Percentiles rank a stretch among this genome's conserved stretches.
Evolutionary conservation across 371 early-diverging fungal species (phyloP).

Genomic region (Mortierella sp.): DNA sequence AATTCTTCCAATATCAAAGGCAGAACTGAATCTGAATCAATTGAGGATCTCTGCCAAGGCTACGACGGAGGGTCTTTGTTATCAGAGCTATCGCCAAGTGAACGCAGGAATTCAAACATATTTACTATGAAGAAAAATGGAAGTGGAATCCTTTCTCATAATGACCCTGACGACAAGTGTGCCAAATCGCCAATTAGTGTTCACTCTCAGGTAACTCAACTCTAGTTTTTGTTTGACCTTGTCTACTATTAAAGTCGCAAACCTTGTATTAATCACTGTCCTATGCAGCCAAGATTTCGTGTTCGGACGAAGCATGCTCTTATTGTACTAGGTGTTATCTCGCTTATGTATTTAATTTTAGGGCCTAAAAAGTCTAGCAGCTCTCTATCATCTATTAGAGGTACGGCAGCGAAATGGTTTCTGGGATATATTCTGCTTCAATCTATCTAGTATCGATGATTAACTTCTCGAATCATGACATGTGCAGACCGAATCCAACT

Average conservation of each 20-base stretch:
- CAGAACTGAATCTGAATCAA: neutral
- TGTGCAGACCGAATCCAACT: conserved; percentile 1
- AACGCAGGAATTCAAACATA: conserved; percentile 16
- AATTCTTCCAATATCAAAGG: too few species aligned
- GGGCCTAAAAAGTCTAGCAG: neutral
- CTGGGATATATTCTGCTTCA: too few species aligned
- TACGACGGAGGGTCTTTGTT: neutral
- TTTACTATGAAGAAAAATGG: conserved; percentile 18
- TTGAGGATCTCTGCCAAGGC: neutral
- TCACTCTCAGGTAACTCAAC: conserved; percentile 25
- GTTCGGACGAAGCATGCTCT: conserved; percentile 22
- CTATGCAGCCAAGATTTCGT: conserved; percentile 16
- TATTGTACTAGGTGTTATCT: conserved; percentile 9
- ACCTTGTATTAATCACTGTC: neutral
- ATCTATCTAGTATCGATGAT: neutral
- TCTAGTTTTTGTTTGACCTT: too few species aligned
- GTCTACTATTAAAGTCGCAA: too few species aligned
- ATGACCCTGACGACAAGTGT: conserved; percentile 49
- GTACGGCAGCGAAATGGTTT: neutral
- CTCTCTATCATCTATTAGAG: conserved; percentile 4
- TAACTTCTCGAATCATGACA: neutral
- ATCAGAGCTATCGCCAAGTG: conserved; percentile 6
- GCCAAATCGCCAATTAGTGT: conserved; percentile 17
- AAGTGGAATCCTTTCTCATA: conserved; percentile 17
- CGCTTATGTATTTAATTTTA: conserved; percentile 19